Base-by-base conservation (phyloP, 352 stramenopile species). In the Halophytophthora batemanensis region DNA sequence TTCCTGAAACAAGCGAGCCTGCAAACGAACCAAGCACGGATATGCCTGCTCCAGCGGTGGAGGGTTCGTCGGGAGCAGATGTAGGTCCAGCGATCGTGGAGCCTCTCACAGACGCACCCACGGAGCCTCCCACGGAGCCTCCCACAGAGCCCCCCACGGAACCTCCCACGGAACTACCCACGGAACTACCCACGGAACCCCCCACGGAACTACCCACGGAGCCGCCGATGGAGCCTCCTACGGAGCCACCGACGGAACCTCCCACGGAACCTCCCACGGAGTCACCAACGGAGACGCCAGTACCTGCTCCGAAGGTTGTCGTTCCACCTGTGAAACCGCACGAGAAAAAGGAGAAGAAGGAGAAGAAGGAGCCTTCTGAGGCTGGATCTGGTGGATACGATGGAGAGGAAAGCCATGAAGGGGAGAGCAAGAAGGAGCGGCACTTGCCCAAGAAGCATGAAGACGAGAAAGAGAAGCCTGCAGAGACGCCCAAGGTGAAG, bases 341-440 rank as follows among this genome's bases (percentile, higher is more conserved):
- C 12, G 61, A 58, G n/a, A 28, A 42, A 12, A 64, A 68, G 17
- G 35, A 56, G 18, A 66, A 50, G 29, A 61, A 61, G 8, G 45
- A 61, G 17, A 43, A 52, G 25, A 34, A 56, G 13, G 10, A 45
- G 40, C 40, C 40, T 45, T 12, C 40, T 31, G 37, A 43, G 21
- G 37, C 25, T 6, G 37, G 37, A 10, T 23, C 40, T 19, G 39
- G 39, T 31, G 39, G 29, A 45, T 12, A 19, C 5, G 34, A 34
- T 33, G 21, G 21, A 5, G 40, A 45, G 10, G 17, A n/a, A n/a
- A n/a, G n/a, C n/a, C 29, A 34, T 44, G 17, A 18, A 36, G 38
- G 45, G 19, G 41, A 51, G 5, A n/a, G 18, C 36, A n/a, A 42
- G 15, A n/a, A 42, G 13, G 36, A 61, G 25, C 56, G 54, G 13